Evolutionary conservation across 805 yeast genomes (phyloP).

Genomic region (Torulaspora delbrueckii): DNA sequence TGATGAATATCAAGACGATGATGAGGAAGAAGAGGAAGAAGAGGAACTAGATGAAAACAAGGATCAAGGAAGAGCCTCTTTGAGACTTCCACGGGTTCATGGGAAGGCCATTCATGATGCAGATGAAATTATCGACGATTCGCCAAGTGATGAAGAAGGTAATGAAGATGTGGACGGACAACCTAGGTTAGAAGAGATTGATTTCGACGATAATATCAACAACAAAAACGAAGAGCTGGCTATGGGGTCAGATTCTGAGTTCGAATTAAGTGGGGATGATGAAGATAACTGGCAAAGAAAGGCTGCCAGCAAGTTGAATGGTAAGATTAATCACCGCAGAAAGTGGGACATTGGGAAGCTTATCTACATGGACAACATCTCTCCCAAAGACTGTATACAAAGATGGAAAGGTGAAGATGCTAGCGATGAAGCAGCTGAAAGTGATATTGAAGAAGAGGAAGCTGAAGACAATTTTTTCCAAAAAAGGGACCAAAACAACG

Average conservation of each 20-base stretch:
- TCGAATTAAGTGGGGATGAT: constrained; percentile 40
- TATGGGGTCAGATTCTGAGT: constrained; percentile 51
- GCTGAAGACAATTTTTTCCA: constrained; percentile 52
- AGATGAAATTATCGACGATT: constrained; percentile 43
- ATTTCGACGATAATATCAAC: constrained; percentile 38
- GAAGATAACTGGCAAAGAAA: constrained; percentile 34
- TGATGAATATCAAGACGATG: constrained; percentile 40
- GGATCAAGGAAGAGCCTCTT: constrained; percentile 57
- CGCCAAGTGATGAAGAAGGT: constrained; percentile 42
- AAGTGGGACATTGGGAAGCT: constrained; percentile 78
- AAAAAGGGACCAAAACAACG: constrained; percentile 40
- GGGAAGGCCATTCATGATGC: constrained; percentile 47
- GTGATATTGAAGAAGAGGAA: constrained; percentile 37
- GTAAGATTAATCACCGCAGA: constrained; percentile 43
- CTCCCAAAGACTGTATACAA: constrained; percentile 64
- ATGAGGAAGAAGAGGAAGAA: constrained; percentile 38
- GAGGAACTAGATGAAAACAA: constrained; percentile 34
- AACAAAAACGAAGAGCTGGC: constrained; percentile 37
- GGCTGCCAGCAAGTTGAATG: constrained; percentile 59
- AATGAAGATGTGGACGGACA: constrained; percentile 41
- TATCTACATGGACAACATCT: constrained; percentile 71
- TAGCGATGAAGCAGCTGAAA: constrained; percentile 42
- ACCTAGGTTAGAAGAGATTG: constrained; percentile 46
- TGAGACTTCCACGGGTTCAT: constrained; percentile 59
- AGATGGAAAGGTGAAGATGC: constrained; percentile 62